Evolutionary conservation across 2,329 filamentous ascomycete genomes (phyloP).

Genomic region (Pseudogymnoascus sp.): DNA sequence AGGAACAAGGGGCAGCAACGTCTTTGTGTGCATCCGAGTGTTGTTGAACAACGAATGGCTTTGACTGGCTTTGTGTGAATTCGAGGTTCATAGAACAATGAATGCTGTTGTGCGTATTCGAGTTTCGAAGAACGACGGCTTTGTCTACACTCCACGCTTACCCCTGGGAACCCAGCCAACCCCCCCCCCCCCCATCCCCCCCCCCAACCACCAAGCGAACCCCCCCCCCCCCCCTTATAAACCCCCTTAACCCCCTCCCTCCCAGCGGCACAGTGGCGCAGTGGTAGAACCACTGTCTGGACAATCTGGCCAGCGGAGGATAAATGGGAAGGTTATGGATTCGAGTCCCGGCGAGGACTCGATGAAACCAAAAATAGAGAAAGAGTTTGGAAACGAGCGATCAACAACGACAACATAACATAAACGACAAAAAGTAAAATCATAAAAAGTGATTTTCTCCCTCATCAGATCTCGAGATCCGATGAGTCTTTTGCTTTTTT

Average conservation of each 20-base stretch:
- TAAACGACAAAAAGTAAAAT: neutral
- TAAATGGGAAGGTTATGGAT: neutral
- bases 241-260: neutral
- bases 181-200: neutral
- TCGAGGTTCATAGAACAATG: neutral
- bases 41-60: neutral
- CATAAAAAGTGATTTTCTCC: neutral
- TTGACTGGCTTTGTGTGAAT: neutral
- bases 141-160: neutral
- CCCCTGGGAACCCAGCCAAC: neutral
- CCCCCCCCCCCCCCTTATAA: neutral
- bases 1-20: neutral
- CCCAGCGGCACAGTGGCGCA: conserved; percentile 1
- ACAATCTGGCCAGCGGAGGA: conserved; percentile 1
- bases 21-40: neutral
- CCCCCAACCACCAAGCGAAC: neutral
- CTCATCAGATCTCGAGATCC: neutral
- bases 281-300: conserved; percentile 4
- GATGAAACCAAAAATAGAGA: neutral
- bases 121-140: neutral
- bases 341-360: neutral
- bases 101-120: neutral
- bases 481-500: neutral
- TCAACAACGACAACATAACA: neutral
- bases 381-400: neutral